Percentiles rank a stretch among this genome's conserved stretches.
phyloP scores from a whole-genome alignment of 768 basidiomycete species.

The Naganishia randhawae region DNA sequence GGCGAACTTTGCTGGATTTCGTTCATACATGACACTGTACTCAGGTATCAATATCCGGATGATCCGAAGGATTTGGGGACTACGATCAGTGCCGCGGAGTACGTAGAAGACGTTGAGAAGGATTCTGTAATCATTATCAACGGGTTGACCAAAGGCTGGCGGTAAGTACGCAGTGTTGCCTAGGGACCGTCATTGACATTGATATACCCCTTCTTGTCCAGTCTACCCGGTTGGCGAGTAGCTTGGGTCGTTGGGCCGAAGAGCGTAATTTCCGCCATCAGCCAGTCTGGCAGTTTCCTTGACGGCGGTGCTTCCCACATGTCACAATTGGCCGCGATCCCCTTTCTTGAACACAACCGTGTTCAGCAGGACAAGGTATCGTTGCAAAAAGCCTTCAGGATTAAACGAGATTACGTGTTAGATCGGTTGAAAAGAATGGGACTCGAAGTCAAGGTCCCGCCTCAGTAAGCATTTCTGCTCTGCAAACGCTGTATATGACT shows the following conservation, averaged over 20 bases:
- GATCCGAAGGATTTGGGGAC: constrained; percentile 68
- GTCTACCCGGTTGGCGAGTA: constrained; percentile 81
- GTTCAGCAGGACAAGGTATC: constrained; percentile 73
- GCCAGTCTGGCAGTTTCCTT: constrained; percentile 89
- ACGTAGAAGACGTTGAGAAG: constrained; percentile 80
- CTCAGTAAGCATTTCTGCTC: constrained; percentile 14
- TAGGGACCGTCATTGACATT: not conserved
- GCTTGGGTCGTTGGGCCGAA: constrained; percentile 87
- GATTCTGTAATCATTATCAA: constrained; percentile 83
- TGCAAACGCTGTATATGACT: constrained; percentile 40
- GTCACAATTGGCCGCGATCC: constrained; percentile 84
- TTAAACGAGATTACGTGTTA: constrained; percentile 85
- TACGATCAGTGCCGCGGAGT: constrained; percentile 75
- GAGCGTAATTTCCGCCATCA: constrained; percentile 78
- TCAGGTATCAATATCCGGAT: constrained; percentile 75
- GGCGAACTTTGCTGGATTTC: not conserved
- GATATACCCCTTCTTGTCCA: constrained; percentile 1
- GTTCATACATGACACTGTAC: not conserved
- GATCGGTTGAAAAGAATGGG: constrained; percentile 71
- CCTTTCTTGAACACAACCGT: constrained; percentile 68
- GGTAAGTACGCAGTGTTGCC: not conserved
- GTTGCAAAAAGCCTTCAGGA: constrained; percentile 84
- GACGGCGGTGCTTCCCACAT: constrained; percentile 94
- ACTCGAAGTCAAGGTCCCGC: constrained; percentile 61
- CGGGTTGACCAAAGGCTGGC: constrained; percentile 88